Base-by-base conservation (phyloP, 2,329 filamentous ascomycete species). In the Dactylellina leptospora region DNA sequence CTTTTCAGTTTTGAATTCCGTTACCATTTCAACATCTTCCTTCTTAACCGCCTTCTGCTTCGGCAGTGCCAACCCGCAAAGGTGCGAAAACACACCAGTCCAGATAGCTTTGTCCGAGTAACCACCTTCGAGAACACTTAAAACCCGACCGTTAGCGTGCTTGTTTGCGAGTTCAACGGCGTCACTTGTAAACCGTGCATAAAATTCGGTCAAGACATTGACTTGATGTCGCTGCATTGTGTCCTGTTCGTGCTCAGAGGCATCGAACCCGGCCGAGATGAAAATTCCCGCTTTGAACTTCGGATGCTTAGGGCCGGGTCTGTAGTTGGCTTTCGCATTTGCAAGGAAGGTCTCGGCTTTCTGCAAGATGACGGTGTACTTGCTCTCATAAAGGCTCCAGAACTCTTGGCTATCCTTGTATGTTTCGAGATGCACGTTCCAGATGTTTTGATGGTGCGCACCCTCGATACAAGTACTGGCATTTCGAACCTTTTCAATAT, bases 151-250 rank as follows among this genome's bases (percentile, higher is more conserved):
- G 23, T 96, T 89, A 1, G 85, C 90, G 76, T 91, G 88, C 78
- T 97, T 92, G 40, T 90, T 85, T 0, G 96, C 90, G 69, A 99
- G 82, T 50, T 85, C 87, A 11, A 96, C 88, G 2, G 97, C 86
- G 77, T 99, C 95, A 45, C 88, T 85, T 0, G 93, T 93, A 74
- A 99, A 90, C 0, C 90, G 87, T 51, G 95, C 95, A 78, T 97
- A 99, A 79, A 99, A 99, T 58, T 93, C 91, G 0, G 93, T 99
- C 0, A 95, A 93, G 1, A 99, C 95, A 77, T 96, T 96, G 77
- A 96, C 93, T 66, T 90, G 89, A 80, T 99, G 95, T 48, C 95
- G 86, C 80, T 99, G 95, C 95, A 99, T 99, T 2, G 91, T 92
- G 2, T 86, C 83, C 16, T 90, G 88, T 79, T 99, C 95, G 88